Base-by-base conservation (phyloP, 1,139 yeast species). In the Taphrina flavorubra region DNA sequence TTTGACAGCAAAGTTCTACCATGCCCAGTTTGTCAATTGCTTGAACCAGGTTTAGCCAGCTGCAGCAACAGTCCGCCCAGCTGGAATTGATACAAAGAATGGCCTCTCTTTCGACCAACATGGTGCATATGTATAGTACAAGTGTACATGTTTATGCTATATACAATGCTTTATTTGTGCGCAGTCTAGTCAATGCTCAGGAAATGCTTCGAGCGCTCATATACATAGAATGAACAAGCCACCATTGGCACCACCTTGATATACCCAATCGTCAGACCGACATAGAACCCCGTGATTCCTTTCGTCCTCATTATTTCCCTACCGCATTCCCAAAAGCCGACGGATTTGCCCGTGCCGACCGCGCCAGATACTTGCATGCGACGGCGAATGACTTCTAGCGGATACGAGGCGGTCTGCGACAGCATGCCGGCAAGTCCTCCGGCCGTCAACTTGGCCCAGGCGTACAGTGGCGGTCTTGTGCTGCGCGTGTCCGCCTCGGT, bases 331-430 rank as follows among this genome's bases (percentile, higher is more conserved):
- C 82, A 81, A 73, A 88, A 85, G 18, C 87, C 81, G 64, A 84
- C 77, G 72, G 85, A 86, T 73, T 83, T 83, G 44, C 90, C 90
- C 72, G 86, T 85, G 72, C 86, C 85, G 34, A 85, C 81, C 1
- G 89, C 90, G 7, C 96, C 96, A 56, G 96, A 92, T 20, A 95
- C 99, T 79, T 95, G 99, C 91, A 95, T 88, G 75, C 99, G 83
- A 77, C 99, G 84, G 74, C 99, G 84, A 37, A 94, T 86, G 56
- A 94, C 97, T 79, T 95, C 99, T 73, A 95, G 89, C 0, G 99
- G 99, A 76, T 95, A 95, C 1, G 97, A 94, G 0, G 98, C 96
- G 0, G 98, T 92, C 79, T 95, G 99, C 0, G 98, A 91, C 65
- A 86, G 84, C 87, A 94, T 85, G 18, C 99, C 99, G 0, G 98